These are phyloP conservation scores for Vairimorpha necatrix DNA, from an alignment of 371 early-diverging fungal species.

Conservation along the genomic window DNA sequence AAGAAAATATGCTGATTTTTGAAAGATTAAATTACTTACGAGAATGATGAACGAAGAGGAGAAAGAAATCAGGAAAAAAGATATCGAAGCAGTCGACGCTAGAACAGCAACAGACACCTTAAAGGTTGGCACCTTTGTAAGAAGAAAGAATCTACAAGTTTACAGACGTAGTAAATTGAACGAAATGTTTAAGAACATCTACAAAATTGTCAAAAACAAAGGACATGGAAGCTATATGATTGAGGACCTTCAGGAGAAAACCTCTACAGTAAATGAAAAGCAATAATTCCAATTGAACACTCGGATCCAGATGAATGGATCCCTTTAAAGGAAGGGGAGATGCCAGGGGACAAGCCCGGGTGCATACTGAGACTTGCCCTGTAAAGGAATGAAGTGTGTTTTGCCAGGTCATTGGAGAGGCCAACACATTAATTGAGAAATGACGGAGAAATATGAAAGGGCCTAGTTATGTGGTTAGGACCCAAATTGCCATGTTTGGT, in stretches of 20 bases:
- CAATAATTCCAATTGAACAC: conserved; percentile 1
- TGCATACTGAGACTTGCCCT: too few relatives aligned
- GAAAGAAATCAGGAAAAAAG: not conserved
- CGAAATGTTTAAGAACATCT: not conserved
- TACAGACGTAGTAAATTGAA: not conserved
- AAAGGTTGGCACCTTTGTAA: not conserved
- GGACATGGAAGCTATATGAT: not conserved
- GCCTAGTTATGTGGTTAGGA: too few relatives aligned
- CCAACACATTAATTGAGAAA: too few relatives aligned
- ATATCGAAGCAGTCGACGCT: not conserved
- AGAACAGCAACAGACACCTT: not conserved
- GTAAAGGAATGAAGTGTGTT: too few relatives aligned
- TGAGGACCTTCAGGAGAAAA: not conserved
- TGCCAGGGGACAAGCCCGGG: not conserved
- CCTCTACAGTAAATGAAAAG: not conserved
- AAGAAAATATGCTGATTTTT: not conserved
- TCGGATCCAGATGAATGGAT: not conserved
- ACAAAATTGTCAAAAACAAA: not conserved
- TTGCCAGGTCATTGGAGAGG: too few relatives aligned
- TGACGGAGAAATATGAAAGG: too few relatives aligned
- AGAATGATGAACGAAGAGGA: not conserved
- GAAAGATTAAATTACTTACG: not conserved
- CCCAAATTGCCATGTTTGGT: too few relatives aligned
- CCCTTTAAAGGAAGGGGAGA: not conserved
- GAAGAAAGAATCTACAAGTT: not conserved